Evolutionary conservation across 345 rosid genomes (phyloP).

Genomic region (Cardamine resedifolia): DNA sequence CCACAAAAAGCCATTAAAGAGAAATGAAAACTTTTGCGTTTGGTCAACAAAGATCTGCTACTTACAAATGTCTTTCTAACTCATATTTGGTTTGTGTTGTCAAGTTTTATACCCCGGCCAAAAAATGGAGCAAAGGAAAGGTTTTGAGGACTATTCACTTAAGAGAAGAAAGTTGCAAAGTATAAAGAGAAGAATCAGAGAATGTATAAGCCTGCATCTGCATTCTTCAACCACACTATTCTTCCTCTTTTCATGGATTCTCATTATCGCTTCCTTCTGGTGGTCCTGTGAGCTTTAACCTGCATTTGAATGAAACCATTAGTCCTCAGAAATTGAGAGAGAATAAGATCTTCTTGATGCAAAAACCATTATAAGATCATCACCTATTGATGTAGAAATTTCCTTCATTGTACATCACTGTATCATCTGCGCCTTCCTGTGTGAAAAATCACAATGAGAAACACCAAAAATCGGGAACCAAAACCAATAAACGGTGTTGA

Average conservation of each 20-base stretch:
- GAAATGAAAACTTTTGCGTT: neutral
- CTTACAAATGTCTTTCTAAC: neutral
- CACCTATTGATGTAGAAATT: constrained; percentile 6
- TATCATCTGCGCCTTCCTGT: neutral
- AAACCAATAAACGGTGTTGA: neutral
- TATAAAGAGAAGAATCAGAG: neutral
- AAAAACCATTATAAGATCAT: neutral
- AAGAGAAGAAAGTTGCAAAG: neutral
- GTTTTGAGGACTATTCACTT: neutral
- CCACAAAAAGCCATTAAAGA: neutral
- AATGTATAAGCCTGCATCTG: neutral
- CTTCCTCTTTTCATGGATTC: constrained; percentile 1
- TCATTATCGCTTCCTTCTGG: neutral
- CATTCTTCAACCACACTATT: neutral
- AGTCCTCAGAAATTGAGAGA: neutral
- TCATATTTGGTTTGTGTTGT: neutral
- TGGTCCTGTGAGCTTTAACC: neutral
- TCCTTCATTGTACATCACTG: neutral
- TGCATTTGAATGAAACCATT: neutral
- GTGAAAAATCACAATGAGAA: neutral
- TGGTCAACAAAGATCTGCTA: neutral
- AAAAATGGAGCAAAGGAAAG: neutral
- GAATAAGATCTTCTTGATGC: neutral
- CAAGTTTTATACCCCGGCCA: neutral
- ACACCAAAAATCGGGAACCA: neutral